These are phyloP conservation scores for Aspergillus sp. DNA, from an alignment of 2,329 filamentous ascomycete species.

Conservation along the genomic window DNA sequence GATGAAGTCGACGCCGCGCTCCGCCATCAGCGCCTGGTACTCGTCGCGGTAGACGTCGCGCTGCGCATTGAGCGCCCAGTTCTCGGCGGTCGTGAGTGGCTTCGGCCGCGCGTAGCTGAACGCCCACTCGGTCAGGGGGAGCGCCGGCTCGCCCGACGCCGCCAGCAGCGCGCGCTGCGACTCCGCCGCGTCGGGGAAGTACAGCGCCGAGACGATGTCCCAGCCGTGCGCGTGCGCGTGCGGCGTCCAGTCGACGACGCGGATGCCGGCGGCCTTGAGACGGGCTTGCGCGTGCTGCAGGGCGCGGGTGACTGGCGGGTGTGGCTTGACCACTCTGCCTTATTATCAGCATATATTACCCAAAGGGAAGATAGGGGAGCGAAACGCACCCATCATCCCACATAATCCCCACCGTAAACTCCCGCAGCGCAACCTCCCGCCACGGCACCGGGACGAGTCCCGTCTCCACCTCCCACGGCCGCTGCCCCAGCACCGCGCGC, in stretches of 20 bases:
- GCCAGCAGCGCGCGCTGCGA: slow-evolving; percentile 32
- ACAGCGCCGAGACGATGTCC: slow-evolving; percentile 42
- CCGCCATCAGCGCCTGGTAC: slow-evolving; percentile 32
- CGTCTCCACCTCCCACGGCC: slow-evolving; percentile 46
- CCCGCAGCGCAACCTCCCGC: slow-evolving; percentile 26
- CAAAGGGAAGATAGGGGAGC: not conserved
- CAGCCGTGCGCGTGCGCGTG: slow-evolving; percentile 34
- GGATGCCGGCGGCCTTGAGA: slow-evolving; percentile 45
- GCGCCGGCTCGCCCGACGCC: slow-evolving; percentile 45
- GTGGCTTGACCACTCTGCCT: slow-evolving; percentile 56
- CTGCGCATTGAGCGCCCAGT: slow-evolving; percentile 26
- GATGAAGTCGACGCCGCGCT: slow-evolving; percentile 31
- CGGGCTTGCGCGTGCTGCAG: slow-evolving; percentile 23
- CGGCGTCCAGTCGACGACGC: slow-evolving; percentile 37
- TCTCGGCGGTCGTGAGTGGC: slow-evolving; percentile 26
- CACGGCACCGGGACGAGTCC: slow-evolving; percentile 43
- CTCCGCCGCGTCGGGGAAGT: slow-evolving; percentile 48
- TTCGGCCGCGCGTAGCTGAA: slow-evolving; percentile 22
- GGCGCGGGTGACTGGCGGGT: slow-evolving; percentile 60
- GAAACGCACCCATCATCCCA: slow-evolving; percentile 58
- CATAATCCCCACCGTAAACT: slow-evolving; percentile 55
- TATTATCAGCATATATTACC: not conserved
- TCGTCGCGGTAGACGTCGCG: slow-evolving; percentile 31
- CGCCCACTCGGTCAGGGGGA: slow-evolving; percentile 45
- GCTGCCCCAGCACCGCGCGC: slow-evolving; percentile 35